Evolutionary conservation across 148 eudicot species (phyloP), one percentile per base, ranked within the genome.

Genomic region (Pharnaceum exiguum): DNA sequence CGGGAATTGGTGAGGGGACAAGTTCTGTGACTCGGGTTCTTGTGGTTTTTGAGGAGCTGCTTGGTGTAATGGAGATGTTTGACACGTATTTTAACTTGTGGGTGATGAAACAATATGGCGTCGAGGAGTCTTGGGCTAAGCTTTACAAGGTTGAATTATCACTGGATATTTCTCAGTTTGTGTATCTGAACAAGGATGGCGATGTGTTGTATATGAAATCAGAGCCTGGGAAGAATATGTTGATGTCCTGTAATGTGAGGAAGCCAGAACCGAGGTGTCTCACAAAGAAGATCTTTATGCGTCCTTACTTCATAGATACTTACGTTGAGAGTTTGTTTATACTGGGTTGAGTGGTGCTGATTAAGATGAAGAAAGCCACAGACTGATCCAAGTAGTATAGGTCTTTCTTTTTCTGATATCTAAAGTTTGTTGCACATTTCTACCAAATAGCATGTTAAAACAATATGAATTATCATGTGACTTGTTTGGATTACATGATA

Each of bases 271-370:
- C 17, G 1, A 50, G 17, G 36, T 16, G 16, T 50, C 55, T 50
- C 11, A 16, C 36, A 4, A 7, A 9, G 30, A 29, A 17, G n/a
- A 7, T 9, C 17, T 18, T 11, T 18, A 23, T 7, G 0, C 16
- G 1, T 26, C 33, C 17, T n/a, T 15, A 3, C 17, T 50, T 50
- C 21, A 7, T 50, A 30, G 36, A 50, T 16, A 29, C 36, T 16
- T 50, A 26, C 30, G 55, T 6, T n/a, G 55, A 50, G 36, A 50
- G 55, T 23, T 28, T 50, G 55, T 10, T 50, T 5, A 16, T 50
- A 16, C 55, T 50, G n/a, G n/a, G n/a, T n/a, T n/a, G n/a, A n/a
- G n/a, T n/a, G n/a, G n/a, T n/a, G n/a, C n/a, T n/a, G n/a, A n/a
- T n/a, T n/a, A n/a, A n/a, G n/a, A n/a, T n/a, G n/a, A n/a, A n/a